phyloP scores from a whole-genome alignment of 2,329 filamentous ascomycete species.

The Beauveria sp. region DNA sequence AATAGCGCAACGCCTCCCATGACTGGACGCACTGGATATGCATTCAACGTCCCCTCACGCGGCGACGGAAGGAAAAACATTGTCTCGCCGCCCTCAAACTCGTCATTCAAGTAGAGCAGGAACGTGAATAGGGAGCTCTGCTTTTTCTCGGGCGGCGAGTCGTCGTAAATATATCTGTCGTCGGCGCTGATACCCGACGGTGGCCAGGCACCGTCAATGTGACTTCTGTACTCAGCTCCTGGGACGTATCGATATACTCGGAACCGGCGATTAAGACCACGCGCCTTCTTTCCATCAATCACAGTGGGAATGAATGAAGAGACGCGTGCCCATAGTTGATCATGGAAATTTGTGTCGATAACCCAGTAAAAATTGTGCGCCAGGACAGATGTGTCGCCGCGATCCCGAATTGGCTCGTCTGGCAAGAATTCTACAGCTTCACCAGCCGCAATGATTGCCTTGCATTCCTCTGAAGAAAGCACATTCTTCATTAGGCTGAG shows the following conservation, averaged over 20 bases:
- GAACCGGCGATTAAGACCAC: constrained; percentile 62
- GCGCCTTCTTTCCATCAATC: constrained; percentile 47
- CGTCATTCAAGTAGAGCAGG: constrained; percentile 61
- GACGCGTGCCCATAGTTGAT: constrained; percentile 55
- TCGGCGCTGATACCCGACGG: constrained; percentile 54
- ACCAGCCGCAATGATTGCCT: constrained; percentile 57
- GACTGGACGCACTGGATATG: constrained; percentile 59
- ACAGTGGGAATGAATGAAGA: constrained; percentile 46
- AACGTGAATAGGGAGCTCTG: constrained; percentile 65
- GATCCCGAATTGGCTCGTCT: constrained; percentile 59
- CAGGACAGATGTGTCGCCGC: constrained; percentile 55
- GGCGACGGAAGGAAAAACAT: constrained; percentile 62
- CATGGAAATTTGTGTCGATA: constrained; percentile 54
- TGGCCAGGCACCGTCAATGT: constrained; percentile 68
- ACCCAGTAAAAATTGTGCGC: constrained; percentile 73
- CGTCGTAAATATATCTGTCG: constrained; percentile 58
- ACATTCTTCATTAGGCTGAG: constrained; percentile 54
- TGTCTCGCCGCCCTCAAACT: constrained; percentile 64
- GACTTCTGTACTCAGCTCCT: constrained; percentile 62
- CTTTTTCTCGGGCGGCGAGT: constrained; percentile 48
- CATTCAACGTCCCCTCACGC: constrained; percentile 58
- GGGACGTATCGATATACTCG: constrained; percentile 66
- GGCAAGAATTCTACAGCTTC: constrained; percentile 60
- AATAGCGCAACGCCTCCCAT: constrained; percentile 64
- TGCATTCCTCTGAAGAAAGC: constrained; percentile 54